Percentiles rank a stretch among this genome's conserved stretches.
Conservation (phyloP, 768 basidiomycete genomes). For the Chiua virens region DNA sequence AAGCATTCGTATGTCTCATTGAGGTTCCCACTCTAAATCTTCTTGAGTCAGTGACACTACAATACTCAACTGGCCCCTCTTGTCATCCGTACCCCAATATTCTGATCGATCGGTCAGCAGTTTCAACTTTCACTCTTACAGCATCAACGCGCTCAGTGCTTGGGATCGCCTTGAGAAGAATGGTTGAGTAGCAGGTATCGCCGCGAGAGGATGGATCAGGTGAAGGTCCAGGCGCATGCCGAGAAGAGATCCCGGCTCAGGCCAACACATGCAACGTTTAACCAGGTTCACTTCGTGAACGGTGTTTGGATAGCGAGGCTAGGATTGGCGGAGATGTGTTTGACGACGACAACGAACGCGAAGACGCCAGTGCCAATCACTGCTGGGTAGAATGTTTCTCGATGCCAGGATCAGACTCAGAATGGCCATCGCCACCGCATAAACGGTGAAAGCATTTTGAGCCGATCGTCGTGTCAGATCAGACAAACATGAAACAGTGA, state of each 20-base stretch:
- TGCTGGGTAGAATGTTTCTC: too few species aligned
- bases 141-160: constrained; percentile 76
- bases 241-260: not conserved
- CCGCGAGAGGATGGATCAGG: constrained; percentile 10
- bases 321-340: constrained; percentile 25
- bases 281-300: too few species aligned
- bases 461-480: too few species aligned
- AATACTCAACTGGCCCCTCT: constrained; percentile 24
- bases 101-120: constrained; percentile 65
- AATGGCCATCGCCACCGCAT: too few species aligned
- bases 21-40: too few species aligned
- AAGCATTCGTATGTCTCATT: too few species aligned
- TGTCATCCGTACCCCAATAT: constrained; percentile 56
- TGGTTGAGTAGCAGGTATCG: constrained; percentile 56
- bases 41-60: too few species aligned
- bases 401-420: too few species aligned
- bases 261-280: too few species aligned
- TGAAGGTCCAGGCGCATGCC: not conserved
- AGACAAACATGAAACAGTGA: too few species aligned
- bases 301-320: not conserved
- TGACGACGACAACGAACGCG: constrained; percentile 12
- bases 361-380: not conserved
- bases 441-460: too few species aligned
- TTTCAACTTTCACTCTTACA: constrained; percentile 59
- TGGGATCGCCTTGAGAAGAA: constrained; percentile 73